A percentile compares a stretch with the other conserved stretches of the same genome.
Evolutionary conservation across 2,329 filamentous ascomycete species (phyloP).

Genomic region (Colletotrichum sp.): DNA sequence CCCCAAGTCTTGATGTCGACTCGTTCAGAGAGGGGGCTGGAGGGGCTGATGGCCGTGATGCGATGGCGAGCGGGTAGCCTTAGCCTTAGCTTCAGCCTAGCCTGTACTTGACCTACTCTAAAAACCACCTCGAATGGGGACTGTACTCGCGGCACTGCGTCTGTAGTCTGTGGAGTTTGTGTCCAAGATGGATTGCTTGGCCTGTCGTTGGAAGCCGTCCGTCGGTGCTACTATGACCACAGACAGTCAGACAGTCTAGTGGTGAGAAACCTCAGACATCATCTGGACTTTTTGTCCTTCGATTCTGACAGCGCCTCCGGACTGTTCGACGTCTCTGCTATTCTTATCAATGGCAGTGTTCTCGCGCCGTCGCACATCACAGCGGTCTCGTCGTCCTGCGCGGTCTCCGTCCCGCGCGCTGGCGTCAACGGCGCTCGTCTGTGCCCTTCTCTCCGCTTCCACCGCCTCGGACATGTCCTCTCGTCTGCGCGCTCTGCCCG

Average conservation of each 20-base stretch:
- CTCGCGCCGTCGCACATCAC: background rate
- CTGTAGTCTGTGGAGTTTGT: background rate
- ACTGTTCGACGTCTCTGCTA: background rate
- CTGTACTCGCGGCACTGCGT: background rate
- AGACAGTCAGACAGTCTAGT: background rate
- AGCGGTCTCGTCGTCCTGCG: background rate
- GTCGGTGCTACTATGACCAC: background rate
- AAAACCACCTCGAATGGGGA: background rate
- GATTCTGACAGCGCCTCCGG: background rate
- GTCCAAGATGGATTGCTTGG: background rate
- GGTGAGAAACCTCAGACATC: constrained; percentile 2
- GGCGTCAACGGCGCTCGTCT: constrained; percentile 8
- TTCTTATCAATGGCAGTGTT: background rate
- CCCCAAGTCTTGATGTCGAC: background rate
- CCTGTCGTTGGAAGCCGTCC: background rate
- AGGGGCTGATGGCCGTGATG: background rate
- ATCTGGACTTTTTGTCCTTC: background rate
- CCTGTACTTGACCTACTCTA: background rate
- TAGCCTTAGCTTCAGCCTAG: background rate
- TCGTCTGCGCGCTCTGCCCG: background rate
- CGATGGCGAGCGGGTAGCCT: constrained; percentile 2
- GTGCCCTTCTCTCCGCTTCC: constrained; percentile 21
- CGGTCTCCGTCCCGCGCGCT: constrained; percentile 8
- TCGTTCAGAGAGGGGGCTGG: background rate
- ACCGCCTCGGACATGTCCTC: constrained; percentile 3